Evolutionary conservation across 306 rosid genomes (phyloP).

Genomic region (Neltuma alba): DNA sequence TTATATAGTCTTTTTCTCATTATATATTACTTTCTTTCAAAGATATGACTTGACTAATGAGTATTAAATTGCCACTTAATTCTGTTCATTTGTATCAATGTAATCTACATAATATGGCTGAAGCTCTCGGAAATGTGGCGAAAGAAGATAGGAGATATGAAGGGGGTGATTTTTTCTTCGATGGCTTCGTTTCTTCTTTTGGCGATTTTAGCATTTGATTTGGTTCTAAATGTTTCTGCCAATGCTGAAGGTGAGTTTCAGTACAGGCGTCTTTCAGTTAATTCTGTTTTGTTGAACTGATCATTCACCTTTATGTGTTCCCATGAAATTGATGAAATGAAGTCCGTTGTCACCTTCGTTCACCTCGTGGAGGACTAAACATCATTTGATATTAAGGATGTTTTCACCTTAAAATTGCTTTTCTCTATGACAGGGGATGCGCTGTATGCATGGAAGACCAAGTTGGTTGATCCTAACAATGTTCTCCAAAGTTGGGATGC

Average conservation of each 20-base stretch:
- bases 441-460: slow-evolving; percentile 76
- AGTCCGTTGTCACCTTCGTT: not conserved
- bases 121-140: slow-evolving; percentile 27
- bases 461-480: slow-evolving; percentile 61
- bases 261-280: not conserved
- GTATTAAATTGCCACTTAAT: too few relatives aligned
- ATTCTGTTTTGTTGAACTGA: slow-evolving; percentile 33
- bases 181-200: slow-evolving; percentile 47
- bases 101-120: not conserved
- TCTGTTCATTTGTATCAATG: too few relatives aligned
- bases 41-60: too few relatives aligned
- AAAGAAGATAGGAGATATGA: slow-evolving; percentile 34
- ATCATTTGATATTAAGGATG: slow-evolving; percentile 13
- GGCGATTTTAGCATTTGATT: slow-evolving; percentile 55
- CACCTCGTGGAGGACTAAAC: not conserved
- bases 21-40: too few relatives aligned
- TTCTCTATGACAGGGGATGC: slow-evolving; percentile 73
- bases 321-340: not conserved
- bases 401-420: slow-evolving; percentile 35
- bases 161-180: slow-evolving; percentile 42
- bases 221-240: slow-evolving; percentile 50
- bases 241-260: slow-evolving; percentile 70
- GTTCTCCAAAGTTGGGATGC: not conserved
- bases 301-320: not conserved
- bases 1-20: too few relatives aligned